These are phyloP conservation scores for Carpinus fangiana DNA, from an alignment of 306 rosid genomes.

Conservation along the genomic window DNA sequence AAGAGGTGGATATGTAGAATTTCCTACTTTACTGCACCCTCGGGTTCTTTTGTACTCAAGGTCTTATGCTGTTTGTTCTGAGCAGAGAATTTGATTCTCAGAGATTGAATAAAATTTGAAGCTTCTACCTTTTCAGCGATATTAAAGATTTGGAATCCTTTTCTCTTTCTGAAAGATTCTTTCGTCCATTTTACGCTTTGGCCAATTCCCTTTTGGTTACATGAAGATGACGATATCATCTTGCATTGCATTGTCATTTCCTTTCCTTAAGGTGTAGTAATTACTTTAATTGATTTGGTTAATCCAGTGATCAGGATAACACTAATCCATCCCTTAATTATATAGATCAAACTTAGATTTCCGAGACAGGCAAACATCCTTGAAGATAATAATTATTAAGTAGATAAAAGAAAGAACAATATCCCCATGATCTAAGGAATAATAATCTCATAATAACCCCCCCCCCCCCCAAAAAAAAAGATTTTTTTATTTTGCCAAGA, in stretches of 20 bases:
- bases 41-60: slow-evolving; percentile 38
- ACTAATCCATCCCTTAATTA: not conserved
- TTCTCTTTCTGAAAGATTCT: slow-evolving; percentile 30
- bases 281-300: too few relatives aligned
- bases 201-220: slow-evolving; percentile 31
- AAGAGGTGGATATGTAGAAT: slow-evolving; percentile 17
- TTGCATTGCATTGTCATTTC: too few relatives aligned
- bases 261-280: too few relatives aligned
- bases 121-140: slow-evolving; percentile 18
- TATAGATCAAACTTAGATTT: not conserved
- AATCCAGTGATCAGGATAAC: not conserved
- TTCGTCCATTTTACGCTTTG: slow-evolving; percentile 47
- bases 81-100: slow-evolving; percentile 37
- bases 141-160: slow-evolving; percentile 26
- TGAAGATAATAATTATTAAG: not conserved
- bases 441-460: not conserved
- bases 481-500: not conserved
- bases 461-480: not conserved
- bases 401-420: too few relatives aligned
- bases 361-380: slow-evolving; percentile 28
- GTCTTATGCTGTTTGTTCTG: slow-evolving; percentile 24
- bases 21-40: slow-evolving; percentile 41
- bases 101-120: slow-evolving; percentile 8
- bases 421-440: not conserved
- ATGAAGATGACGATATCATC: not conserved